phyloP scores from a whole-genome alignment of 106 monocot species.

The Dendrobium huoshanense region DNA sequence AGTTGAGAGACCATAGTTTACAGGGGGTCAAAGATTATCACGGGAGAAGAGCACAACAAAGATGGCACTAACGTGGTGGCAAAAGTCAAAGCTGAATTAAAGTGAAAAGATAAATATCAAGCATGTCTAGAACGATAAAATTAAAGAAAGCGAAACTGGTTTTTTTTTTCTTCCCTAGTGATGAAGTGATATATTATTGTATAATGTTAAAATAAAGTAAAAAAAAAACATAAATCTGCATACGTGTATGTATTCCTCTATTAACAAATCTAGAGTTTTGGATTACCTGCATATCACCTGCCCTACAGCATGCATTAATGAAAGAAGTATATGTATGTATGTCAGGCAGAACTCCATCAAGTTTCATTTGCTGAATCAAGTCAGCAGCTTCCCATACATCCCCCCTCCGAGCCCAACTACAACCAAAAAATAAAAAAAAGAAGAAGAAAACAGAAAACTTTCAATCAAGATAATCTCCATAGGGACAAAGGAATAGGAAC shows the following conservation, averaged over 20 bases:
- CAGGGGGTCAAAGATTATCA: too few relatives aligned
- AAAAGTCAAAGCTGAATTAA: too few relatives aligned
- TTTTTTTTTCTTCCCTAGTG: too few relatives aligned
- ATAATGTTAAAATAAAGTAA: too few relatives aligned
- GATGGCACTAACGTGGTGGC: too few relatives aligned
- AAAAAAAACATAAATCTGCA: background rate
- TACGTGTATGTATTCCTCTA: background rate
- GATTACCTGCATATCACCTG: conserved; percentile 91
- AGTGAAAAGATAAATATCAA: too few relatives aligned
- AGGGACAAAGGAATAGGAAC: background rate
- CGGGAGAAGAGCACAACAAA: too few relatives aligned
- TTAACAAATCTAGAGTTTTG: background rate
- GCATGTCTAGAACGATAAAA: too few relatives aligned
- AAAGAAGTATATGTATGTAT: conserved; percentile 95
- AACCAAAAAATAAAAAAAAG: conserved; percentile 3
- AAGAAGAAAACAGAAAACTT: background rate
- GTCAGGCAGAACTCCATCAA: conserved; percentile 77
- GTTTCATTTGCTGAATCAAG: conserved; percentile 94
- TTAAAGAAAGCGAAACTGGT: too few relatives aligned
- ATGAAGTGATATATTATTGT: too few relatives aligned
- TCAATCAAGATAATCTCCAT: conserved; percentile 4
- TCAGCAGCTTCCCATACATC: conserved; percentile 98
- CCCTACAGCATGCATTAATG: conserved; percentile 88
- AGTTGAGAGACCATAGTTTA: too few relatives aligned
- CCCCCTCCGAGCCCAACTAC: conserved; percentile 97